Base-by-base conservation (phyloP, 2,329 filamentous ascomycete species). In the Lasiodiplodia theobromae region DNA sequence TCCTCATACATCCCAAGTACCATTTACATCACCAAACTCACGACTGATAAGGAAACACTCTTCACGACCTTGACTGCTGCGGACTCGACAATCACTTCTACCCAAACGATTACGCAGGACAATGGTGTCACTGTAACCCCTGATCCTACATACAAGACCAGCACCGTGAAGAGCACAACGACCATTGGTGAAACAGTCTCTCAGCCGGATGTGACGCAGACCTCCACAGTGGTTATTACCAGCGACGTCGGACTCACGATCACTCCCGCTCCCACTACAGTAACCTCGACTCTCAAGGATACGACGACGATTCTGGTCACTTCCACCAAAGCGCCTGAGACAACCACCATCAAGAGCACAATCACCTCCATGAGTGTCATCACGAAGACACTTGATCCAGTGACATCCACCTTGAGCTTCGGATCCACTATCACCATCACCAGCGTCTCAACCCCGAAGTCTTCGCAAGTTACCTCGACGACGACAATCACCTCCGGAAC, bases 1-100 rank as follows among this genome's bases (percentile, higher is more conserved):
- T 72, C 75, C 5, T 71, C 74, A 28, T 73, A 70, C 18, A 77
- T 70, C 10, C 72, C 74, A 14, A 72, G 72, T 10, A 72, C 70
- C 7, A 28, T 75, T 2, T 71, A 71, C 10, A 44, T 72, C 34
- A 72, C 70, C 21, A 76, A 66, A 5, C 54, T 69, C 12, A 71
- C 71, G 44, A 71, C 54, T 8, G 64, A 66, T 6, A 74, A 75
- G 60, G 71, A 71, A 4, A 78, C 76, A 0, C 62, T 72, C 4
- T 74, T 73, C n/a, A 71, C 72, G 16, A 75, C 77, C 0, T 74
- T 72, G 56, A 75, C 74, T 7, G 70, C 71, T 44, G 74, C 74
- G 3, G 73, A 75, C 37, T 74, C 74, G 51, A 72, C 75, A 31
- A 69, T 73, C 1, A 73, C 72, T 0, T 73, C 73, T 1, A 74